Percentiles rank a stretch among this genome's conserved stretches.
phyloP scores from a whole-genome alignment of 129 eudicot genomes.

The Flaveria bidentis region DNA sequence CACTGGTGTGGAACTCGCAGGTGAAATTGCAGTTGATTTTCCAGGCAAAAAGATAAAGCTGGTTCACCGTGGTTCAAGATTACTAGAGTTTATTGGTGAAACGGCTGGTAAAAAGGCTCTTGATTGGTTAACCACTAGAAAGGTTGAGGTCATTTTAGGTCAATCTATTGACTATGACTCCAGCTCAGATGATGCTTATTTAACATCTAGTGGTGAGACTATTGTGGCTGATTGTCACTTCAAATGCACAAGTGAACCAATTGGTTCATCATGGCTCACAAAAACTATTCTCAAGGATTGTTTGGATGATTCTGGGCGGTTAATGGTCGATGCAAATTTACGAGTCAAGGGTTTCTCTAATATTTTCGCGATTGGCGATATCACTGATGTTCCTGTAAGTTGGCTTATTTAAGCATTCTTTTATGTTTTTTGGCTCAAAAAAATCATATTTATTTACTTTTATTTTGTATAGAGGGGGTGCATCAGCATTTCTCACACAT shows the following conservation, averaged over 20 bases:
- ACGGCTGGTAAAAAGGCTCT: constrained; percentile 59
- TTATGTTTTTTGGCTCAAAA: constrained; percentile 15
- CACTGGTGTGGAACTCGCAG: constrained; percentile 84
- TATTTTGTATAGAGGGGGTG: neutral
- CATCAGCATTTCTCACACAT: neutral
- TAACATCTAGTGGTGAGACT: constrained; percentile 65
- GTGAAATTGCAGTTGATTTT: constrained; percentile 59
- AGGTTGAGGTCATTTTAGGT: constrained; percentile 65
- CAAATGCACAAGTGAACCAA: constrained; percentile 53
- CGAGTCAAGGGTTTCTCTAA: constrained; percentile 61
- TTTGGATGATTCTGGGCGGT: constrained; percentile 56
- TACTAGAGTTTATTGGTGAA: constrained; percentile 62
- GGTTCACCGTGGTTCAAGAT: constrained; percentile 68
- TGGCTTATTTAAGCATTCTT: constrained; percentile 1
- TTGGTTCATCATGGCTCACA: constrained; percentile 72
- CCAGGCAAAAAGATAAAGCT: constrained; percentile 69
- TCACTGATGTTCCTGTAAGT: constrained; percentile 64
- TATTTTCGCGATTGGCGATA: constrained; percentile 74
- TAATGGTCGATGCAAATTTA: constrained; percentile 57
- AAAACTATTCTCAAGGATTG: constrained; percentile 47
- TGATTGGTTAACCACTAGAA: constrained; percentile 68
- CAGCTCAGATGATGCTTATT: constrained; percentile 44
- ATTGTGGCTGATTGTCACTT: constrained; percentile 63
- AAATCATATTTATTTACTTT: neutral
- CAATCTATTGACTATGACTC: constrained; percentile 55